A percentile compares a stretch with the other conserved stretches of the same genome.
These are phyloP conservation scores for Actinomucor elegans DNA, from an alignment of 371 early-diverging fungal species.

Conservation along the genomic window DNA sequence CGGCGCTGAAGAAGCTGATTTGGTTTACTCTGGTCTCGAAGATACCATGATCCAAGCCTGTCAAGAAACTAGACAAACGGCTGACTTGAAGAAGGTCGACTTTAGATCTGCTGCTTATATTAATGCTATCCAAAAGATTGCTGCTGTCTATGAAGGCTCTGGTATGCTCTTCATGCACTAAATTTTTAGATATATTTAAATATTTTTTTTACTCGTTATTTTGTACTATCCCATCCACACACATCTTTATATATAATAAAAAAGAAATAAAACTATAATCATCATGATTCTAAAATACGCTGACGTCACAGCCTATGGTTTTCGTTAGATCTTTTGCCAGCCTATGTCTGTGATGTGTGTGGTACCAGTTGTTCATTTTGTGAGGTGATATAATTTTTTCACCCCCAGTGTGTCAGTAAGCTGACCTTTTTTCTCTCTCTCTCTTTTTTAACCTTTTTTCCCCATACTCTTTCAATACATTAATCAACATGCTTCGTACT, in stretches of 20 bases:
- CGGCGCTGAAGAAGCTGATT: slow-evolving; percentile 90
- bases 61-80: slow-evolving; percentile 57
- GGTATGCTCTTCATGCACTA: slow-evolving; percentile 77
- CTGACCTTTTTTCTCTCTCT: not conserved
- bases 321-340: no score
- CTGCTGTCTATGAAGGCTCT: slow-evolving; percentile 73
- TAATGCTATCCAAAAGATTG: slow-evolving; percentile 90
- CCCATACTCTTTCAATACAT: slow-evolving; percentile 27
- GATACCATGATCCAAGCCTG: slow-evolving; percentile 89
- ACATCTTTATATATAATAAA: slow-evolving; percentile 2
- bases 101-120: slow-evolving; percentile 84
- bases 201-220: not conserved
- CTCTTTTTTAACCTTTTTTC: slow-evolving; percentile 2
- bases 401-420: no score
- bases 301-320: no score
- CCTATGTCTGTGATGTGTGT: no score
- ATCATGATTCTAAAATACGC: no score
- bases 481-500: slow-evolving; percentile 50
- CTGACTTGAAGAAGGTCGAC: slow-evolving; percentile 67
- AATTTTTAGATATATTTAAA: slow-evolving; percentile 1
- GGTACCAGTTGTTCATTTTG: no score
- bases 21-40: slow-evolving; percentile 89
- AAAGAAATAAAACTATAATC: no score
- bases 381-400: no score
- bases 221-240: not conserved